A percentile compares a stretch with the other conserved stretches of the same genome.
Conservation (phyloP, 495 filamentous ascomycete species). For the Talaromyces thailandensis region DNA sequence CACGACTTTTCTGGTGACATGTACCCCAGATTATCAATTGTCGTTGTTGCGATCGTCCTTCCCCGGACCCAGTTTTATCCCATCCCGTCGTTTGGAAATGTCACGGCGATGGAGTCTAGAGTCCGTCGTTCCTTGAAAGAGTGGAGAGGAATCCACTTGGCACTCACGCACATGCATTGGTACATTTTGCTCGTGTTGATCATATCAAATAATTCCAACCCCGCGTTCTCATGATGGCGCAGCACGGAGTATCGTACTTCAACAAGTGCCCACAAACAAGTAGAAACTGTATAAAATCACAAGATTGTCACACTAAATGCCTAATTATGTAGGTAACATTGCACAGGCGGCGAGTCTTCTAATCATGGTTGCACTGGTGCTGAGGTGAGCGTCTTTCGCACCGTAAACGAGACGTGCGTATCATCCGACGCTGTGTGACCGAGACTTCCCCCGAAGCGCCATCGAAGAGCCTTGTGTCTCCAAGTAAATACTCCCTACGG, state of each 20-base stretch:
- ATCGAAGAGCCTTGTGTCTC: neutral
- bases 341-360: neutral
- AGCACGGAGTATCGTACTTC: neutral
- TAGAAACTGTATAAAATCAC: neutral
- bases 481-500: neutral
- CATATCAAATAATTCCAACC: neutral
- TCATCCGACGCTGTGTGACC: neutral
- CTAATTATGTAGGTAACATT: neutral
- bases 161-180: neutral
- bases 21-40: neutral
- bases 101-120: neutral
- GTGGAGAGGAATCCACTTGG: slow-evolving; percentile 1
- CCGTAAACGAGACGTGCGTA: neutral
- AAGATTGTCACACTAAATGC: neutral
- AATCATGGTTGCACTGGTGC: neutral
- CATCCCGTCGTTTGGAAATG: neutral
- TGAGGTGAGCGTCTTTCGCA: neutral
- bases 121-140: neutral
- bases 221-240: neutral
- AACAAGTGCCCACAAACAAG: neutral
- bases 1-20: neutral
- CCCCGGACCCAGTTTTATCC: slow-evolving; percentile 1
- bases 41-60: neutral
- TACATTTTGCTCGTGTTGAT: neutral
- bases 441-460: neutral